phyloP scores from a whole-genome alignment of 164 flowering plant genomes.

The Aristolochia contorta region DNA sequence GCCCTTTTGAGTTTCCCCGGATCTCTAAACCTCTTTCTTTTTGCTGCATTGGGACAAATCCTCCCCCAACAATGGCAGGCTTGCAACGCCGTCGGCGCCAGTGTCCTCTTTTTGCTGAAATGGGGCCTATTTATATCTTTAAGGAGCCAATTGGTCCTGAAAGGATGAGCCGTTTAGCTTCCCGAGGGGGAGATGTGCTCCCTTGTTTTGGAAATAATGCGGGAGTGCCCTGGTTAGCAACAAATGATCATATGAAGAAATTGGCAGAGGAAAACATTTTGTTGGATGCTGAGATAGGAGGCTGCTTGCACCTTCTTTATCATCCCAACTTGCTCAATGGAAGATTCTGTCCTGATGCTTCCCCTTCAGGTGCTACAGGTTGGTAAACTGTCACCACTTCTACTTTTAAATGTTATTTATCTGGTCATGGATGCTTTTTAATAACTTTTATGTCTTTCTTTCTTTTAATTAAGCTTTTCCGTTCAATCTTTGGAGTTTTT shows the following conservation, averaged over 20 bases:
- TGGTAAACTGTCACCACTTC: constrained; percentile 2
- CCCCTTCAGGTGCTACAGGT: constrained; percentile 94
- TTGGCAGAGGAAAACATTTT: constrained; percentile 68
- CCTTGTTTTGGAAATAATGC: constrained; percentile 90
- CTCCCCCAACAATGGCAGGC: constrained; percentile 99
- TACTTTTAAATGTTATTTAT: neutral
- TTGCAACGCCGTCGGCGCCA: constrained; percentile 96
- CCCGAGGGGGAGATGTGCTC: constrained; percentile 91
- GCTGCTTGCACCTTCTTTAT: constrained; percentile 80
- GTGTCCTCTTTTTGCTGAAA: constrained; percentile 97
- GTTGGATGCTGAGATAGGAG: constrained; percentile 85
- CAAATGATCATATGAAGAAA: constrained; percentile 50
- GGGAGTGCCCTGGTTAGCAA: constrained; percentile 79
- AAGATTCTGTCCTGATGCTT: constrained; percentile 97
- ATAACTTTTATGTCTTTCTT: neutral
- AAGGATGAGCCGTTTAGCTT: constrained; percentile 81
- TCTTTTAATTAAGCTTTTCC: neutral
- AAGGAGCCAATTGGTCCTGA: constrained; percentile 94
- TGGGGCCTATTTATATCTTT: constrained; percentile 96
- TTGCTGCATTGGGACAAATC: constrained; percentile 98
- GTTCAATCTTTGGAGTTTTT: neutral
- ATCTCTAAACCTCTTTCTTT: constrained; percentile 93
- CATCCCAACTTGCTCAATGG: constrained; percentile 91
- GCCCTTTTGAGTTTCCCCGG: constrained; percentile 91
- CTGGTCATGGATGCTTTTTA: neutral